Evolutionary conservation across 176 grass and related monocot species (phyloP).

Genomic region (Zea mays): DNA sequence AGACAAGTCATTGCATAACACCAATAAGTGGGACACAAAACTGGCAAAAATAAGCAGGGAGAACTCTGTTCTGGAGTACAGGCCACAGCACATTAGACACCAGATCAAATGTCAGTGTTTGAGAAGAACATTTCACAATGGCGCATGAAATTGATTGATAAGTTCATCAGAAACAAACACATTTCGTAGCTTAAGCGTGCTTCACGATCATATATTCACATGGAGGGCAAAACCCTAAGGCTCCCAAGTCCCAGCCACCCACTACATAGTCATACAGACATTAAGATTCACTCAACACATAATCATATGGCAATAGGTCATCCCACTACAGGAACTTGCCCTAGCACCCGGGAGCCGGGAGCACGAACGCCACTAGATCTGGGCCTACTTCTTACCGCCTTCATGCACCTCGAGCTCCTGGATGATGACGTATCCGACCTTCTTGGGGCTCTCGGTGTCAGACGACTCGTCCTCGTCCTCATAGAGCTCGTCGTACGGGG

Average conservation of each 20-base stretch:
- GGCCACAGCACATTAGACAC: not conserved
- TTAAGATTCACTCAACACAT: not conserved
- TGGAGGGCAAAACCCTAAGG: constrained; percentile 13
- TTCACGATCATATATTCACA: constrained; percentile 34
- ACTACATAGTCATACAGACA: constrained; percentile 25
- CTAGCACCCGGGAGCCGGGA: not conserved
- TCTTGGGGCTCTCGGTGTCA: constrained; percentile 65
- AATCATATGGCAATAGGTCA: not conserved
- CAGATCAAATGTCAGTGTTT: not conserved
- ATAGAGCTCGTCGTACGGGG: constrained; percentile 52
- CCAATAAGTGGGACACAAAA: not conserved
- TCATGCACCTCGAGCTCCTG: constrained; percentile 38
- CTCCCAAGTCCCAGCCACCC: not conserved
- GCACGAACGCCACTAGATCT: constrained; percentile 25
- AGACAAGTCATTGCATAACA: not conserved
- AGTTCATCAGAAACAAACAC: constrained; percentile 37
- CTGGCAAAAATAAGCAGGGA: not conserved
- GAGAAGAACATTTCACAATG: constrained; percentile 23
- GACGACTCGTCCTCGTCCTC: constrained; percentile 34
- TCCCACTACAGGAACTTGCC: not conserved
- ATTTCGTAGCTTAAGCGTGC: constrained; percentile 4
- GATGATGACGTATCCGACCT: constrained; percentile 66
- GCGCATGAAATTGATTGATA: not conserved
- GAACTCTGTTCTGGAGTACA: not conserved
- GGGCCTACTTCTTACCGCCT: constrained; percentile 62